phyloP scores from a whole-genome alignment of 2,329 filamentous ascomycete species.

The Xylaria sp. region DNA sequence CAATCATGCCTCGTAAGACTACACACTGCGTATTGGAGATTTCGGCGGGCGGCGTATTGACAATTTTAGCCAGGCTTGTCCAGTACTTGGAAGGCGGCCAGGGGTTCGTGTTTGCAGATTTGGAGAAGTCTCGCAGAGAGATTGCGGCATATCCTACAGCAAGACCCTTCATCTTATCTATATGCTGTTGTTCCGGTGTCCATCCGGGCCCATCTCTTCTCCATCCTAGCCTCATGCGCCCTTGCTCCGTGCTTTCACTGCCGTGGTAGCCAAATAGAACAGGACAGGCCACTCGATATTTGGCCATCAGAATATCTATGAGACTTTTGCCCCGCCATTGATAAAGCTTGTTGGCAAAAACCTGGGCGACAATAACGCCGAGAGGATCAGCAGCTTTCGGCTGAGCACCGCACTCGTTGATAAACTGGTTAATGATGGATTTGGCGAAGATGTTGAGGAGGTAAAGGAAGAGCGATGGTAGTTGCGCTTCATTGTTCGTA shows the following conservation, averaged over 20 bases:
- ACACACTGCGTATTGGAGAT: constrained; percentile 79
- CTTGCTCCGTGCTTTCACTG: constrained; percentile 76
- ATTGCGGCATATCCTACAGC: constrained; percentile 87
- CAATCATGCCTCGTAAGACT: constrained; percentile 77
- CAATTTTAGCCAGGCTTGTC: constrained; percentile 78
- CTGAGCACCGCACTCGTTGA: constrained; percentile 72
- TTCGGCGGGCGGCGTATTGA: constrained; percentile 76
- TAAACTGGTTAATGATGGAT: constrained; percentile 74
- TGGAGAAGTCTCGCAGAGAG: constrained; percentile 83
- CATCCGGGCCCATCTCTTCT: constrained; percentile 69
- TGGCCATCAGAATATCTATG: constrained; percentile 87
- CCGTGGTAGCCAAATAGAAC: constrained; percentile 87
- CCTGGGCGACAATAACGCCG: constrained; percentile 78
- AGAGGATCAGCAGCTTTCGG: constrained; percentile 78
- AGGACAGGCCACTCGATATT: constrained; percentile 83
- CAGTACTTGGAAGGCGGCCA: constrained; percentile 86
- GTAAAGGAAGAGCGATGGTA: constrained; percentile 77
- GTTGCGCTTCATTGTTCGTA: constrained; percentile 61
- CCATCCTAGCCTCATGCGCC: constrained; percentile 79
- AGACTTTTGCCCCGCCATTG: constrained; percentile 74
- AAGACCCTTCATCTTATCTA: constrained; percentile 84
- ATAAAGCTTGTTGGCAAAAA: constrained; percentile 77
- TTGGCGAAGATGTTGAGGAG: constrained; percentile 82
- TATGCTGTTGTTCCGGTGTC: constrained; percentile 77
- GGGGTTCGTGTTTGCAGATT: constrained; percentile 74